Conservation (phyloP, 257 asterid genomes). For the Prunella vulgaris region DNA sequence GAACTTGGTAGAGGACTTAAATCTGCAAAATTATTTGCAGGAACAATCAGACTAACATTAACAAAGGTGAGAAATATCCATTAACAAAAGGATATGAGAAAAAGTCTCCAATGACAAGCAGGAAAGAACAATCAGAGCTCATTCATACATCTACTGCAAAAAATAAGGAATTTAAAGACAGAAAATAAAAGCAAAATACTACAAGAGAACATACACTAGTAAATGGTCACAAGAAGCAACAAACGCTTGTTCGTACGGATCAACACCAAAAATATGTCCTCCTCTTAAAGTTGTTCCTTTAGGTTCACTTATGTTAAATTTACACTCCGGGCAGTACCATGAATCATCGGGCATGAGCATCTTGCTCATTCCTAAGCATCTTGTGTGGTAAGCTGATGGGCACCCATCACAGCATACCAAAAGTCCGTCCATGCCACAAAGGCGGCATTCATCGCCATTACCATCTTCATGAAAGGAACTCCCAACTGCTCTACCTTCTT, state of each 20-base stretch:
- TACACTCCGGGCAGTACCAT: slow-evolving; percentile 91
- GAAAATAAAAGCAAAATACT: slow-evolving; percentile 14
- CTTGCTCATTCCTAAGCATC: slow-evolving; percentile 81
- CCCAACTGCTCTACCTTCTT: slow-evolving; percentile 32
- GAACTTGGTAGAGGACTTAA: slow-evolving; percentile 37
- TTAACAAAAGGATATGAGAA: slow-evolving; percentile 18
- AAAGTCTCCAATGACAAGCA: not conserved
- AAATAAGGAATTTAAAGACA: not conserved
- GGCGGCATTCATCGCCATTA: slow-evolving; percentile 83
- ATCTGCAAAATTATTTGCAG: slow-evolving; percentile 39
- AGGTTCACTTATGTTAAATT: slow-evolving; percentile 49
- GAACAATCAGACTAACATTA: slow-evolving; percentile 17
- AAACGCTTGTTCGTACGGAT: slow-evolving; percentile 56
- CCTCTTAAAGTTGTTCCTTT: slow-evolving; percentile 52
- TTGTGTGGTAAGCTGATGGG: slow-evolving; percentile 71
- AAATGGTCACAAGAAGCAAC: slow-evolving; percentile 72
- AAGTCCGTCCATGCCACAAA: slow-evolving; percentile 88
- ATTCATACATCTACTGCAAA: slow-evolving; percentile 16
- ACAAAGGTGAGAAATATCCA: slow-evolving; percentile 13
- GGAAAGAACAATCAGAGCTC: slow-evolving; percentile 3
- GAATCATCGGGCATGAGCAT: slow-evolving; percentile 56
- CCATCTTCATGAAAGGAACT: slow-evolving; percentile 48
- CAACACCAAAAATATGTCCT: slow-evolving; percentile 60
- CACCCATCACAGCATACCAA: slow-evolving; percentile 90
- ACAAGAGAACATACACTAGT: slow-evolving; percentile 58